Evolutionary conservation across 2,329 filamentous ascomycete genomes (phyloP), one percentile per base, ranked within the genome.

Genomic region (Sporothrix inflata): DNA sequence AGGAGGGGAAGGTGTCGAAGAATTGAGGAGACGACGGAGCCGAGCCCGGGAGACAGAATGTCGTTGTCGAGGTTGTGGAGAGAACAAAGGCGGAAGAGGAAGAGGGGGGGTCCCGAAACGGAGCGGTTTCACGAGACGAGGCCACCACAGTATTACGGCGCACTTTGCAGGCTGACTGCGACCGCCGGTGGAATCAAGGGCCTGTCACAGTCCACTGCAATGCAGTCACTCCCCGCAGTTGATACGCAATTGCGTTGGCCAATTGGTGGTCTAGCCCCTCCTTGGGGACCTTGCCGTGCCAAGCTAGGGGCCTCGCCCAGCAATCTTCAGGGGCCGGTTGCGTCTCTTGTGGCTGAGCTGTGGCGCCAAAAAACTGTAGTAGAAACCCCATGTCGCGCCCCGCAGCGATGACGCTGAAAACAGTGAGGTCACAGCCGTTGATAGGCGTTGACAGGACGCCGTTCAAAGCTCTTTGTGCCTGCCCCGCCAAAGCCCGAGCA

Each of bases 271-370:
- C 38, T 65, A 65, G 60, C 60, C 60, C 57, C 57, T 61, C 57
- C n/a, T 40, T 61, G 19, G 42, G 57, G 57, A n/a, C 38, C 57
- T 42, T 42, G 57, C 57, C 34, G 57, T 21, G 57, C 57, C 57
- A 42, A 38, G 34, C 19, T 14, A 63, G 57, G 38, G 30, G 60
- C 60, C 38, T 45, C 38, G 21, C 38, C 30, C 16, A 21, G 38
- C 21, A 45, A 45, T 45, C 38, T 65, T 45, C 60, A 42, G 38
- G 60, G 57, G 65, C 11, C 27, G 16, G 8, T 34, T 27, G 19
- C 40, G 49, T 24, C 45, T 45, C 19, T 11, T 70, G 67, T 70
- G 66, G 71, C 66, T 70, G 67, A 66, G 71, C 40, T 66, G 71
- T 72, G 71, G 71, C 67, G 66, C 34, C 30, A 21, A 12, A 27